These are phyloP conservation scores for Penicillium polonicum DNA, from an alignment of 2,329 filamentous ascomycete species.

Conservation along the genomic window DNA sequence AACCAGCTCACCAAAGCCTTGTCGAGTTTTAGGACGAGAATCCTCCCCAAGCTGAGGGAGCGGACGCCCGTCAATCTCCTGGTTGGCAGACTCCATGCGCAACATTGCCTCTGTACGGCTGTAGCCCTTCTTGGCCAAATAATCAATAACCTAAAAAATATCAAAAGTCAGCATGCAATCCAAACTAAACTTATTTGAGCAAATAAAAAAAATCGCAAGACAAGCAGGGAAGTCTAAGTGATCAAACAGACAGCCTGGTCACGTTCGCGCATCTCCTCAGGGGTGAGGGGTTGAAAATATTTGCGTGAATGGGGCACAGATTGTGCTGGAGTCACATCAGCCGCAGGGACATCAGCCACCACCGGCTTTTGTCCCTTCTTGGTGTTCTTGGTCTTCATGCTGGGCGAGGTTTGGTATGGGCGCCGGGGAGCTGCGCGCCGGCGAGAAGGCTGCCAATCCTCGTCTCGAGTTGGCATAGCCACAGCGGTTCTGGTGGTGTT, in stretches of 20 bases:
- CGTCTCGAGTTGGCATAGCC: background rate
- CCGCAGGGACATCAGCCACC: background rate
- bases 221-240: background rate
- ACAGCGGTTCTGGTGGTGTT: background rate
- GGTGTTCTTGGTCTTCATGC: background rate
- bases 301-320: background rate
- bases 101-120: conserved; percentile 89
- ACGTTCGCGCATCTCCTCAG: background rate
- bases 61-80: conserved; percentile 77
- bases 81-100: conserved; percentile 80
- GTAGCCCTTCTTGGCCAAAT: conserved; percentile 93
- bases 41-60: conserved; percentile 66
- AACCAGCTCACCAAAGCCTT: conserved; percentile 59
- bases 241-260: background rate
- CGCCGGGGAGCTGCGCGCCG: background rate
- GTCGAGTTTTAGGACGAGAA: conserved; percentile 74
- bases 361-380: background rate
- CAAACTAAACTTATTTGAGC: background rate
- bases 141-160: conserved; percentile 73
- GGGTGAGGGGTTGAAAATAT: background rate
- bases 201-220: background rate
- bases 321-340: background rate
- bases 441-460: background rate
- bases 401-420: background rate
- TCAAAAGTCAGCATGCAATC: conserved; percentile 2